These are phyloP conservation scores for Akanthomyces uredinophilus DNA, from an alignment of 2,329 filamentous ascomycete species.

Conservation along the genomic window DNA sequence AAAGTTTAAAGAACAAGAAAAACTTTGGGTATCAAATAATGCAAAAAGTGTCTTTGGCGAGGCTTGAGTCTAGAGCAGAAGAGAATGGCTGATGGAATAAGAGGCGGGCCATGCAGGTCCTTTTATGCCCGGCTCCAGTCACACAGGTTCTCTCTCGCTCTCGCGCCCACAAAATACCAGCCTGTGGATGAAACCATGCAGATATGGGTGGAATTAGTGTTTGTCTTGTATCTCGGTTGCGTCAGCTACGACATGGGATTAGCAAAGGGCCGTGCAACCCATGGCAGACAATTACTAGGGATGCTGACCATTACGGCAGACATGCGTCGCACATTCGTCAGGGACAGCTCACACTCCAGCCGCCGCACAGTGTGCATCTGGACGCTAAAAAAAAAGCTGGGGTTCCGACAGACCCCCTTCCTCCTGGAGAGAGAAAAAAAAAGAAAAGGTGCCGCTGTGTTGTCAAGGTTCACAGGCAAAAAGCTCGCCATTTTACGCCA, in stretches of 20 bases:
- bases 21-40: not conserved
- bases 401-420: not conserved
- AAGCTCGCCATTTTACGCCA: constrained; percentile 1
- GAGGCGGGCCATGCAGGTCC: not conserved
- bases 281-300: not conserved
- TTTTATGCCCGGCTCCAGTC: constrained; percentile 5
- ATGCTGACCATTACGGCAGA: not conserved
- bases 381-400: not conserved
- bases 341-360: not conserved
- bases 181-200: not conserved
- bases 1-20: too few species aligned
- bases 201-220: not conserved
- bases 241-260: constrained; percentile 13
- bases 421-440: not conserved
- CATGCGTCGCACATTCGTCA: not conserved
- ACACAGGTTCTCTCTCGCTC: not conserved
- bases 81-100: not conserved
- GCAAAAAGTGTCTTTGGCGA: not conserved
- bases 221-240: not conserved
- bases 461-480: not conserved
- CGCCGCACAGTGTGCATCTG: not conserved
- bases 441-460: not conserved
- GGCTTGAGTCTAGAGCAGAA: not conserved
- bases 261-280: constrained; percentile 11
- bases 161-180: not conserved